Base-by-base conservation (phyloP, 2,329 filamentous ascomycete species). In the Alternaria triticimaculans region DNA sequence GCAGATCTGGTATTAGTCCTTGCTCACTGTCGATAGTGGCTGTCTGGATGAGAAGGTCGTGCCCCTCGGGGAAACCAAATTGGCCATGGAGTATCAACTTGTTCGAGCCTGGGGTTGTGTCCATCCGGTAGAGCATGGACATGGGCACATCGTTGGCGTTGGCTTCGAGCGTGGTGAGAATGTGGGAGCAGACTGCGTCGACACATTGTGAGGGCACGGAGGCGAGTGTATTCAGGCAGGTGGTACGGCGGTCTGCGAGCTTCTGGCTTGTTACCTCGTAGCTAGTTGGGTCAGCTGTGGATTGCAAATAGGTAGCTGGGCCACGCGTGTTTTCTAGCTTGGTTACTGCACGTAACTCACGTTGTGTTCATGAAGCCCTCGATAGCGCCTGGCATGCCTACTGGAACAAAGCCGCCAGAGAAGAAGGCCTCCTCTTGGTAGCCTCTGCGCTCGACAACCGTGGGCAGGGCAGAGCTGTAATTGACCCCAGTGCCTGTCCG, bases 231-330 rank as follows among this genome's bases (percentile, higher is more conserved):
- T 78, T 79, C 21, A 78, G 67, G 64, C 78, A 72, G 50, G 56
- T 72, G 6, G 75, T 78, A 11, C 77, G 69, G 26, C 77, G 75
- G 20, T 78, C 76, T 44, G 72, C 66, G 30, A 79, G 68, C 55
- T 72, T 73, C 59, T 77, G 70, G 37, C 51, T 68, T 18, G 77
- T 79, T 10, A 78, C 73, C 55, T 79, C 77, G 49, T 78, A 78
- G 62, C 63, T 62, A 30, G 25, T 49, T 55, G 23, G 28, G 43
- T 65, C 56, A 62, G 58, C 49, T 25, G 11, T 37, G 30, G 7
- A 7, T 30, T 45, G 18, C 18, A 30, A 20, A 15, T 12, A 10
- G 20, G 49, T 33, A 5, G 25, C 49, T 53, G 28, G 8, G 9
- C 23, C 3, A 21, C 28, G 18, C 33, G 28, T 53, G 28, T 53